Conservation (phyloP, 192 early-diverging fungal genomes). For the Coemansia sp. region DNA sequence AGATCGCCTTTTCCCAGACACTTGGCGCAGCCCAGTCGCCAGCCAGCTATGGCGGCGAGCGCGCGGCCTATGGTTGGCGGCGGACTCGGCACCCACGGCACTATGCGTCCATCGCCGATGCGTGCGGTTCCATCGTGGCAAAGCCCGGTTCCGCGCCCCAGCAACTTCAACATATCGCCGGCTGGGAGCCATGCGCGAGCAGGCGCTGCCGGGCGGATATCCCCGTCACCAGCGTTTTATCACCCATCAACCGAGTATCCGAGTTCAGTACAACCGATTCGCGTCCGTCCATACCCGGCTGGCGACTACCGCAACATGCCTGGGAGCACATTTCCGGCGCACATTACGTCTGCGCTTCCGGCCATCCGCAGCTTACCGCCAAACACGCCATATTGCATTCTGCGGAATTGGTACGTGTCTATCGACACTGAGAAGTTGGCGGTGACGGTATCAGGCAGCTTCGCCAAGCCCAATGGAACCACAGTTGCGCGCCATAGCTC, state of each 20-base stretch:
- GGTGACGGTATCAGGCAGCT: constrained; percentile 24
- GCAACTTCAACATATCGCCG: constrained; percentile 4
- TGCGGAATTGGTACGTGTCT: constrained; percentile 19
- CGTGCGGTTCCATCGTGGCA: constrained; percentile 16
- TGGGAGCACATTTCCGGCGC: constrained; percentile 33
- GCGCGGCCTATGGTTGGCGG: constrained; percentile 6
- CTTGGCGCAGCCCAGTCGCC: constrained; percentile 9
- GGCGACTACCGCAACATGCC: constrained; percentile 19
- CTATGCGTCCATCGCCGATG: constrained; percentile 11
- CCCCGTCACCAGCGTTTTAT: constrained; percentile 6
- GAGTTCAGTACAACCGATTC: constrained; percentile 33
- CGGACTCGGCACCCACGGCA: neutral
- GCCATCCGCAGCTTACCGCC: neutral
- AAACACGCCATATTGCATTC: constrained; percentile 1
- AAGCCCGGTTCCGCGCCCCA: constrained; percentile 6
- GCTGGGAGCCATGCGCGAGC: neutral
- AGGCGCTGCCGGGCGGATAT: neutral
- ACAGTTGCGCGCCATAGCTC: constrained; percentile 26
- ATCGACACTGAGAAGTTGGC: constrained; percentile 15
- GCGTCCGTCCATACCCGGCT: constrained; percentile 6
- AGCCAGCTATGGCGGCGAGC: constrained; percentile 6
- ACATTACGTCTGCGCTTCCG: constrained; percentile 6
- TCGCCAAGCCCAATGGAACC: constrained; percentile 18
- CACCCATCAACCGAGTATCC: constrained; percentile 26
- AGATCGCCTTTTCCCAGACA: constrained; percentile 41